These are phyloP conservation scores for Neonectria punicea DNA, from an alignment of 2,329 filamentous ascomycete genomes.

Conservation along the genomic window DNA sequence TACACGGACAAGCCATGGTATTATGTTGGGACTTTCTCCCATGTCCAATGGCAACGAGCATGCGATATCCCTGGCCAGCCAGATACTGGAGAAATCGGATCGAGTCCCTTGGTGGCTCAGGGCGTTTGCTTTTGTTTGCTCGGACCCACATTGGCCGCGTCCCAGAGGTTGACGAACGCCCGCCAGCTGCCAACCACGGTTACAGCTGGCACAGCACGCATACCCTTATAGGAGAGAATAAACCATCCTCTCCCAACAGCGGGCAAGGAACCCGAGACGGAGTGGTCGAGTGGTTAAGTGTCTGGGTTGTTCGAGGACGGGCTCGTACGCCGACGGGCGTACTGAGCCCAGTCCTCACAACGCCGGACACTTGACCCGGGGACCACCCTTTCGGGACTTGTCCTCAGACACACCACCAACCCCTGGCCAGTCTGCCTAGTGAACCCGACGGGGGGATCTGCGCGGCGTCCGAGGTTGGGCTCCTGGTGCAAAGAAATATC, in stretches of 20 bases:
- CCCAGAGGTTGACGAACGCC: slow-evolving; percentile 13
- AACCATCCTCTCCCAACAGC: slow-evolving; percentile 12
- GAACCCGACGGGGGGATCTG: not conserved
- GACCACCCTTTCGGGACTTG: not conserved
- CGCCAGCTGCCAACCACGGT: slow-evolving; percentile 20
- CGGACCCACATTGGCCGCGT: not conserved
- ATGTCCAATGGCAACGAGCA: not conserved
- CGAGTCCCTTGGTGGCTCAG: not conserved
- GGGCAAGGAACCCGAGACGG: slow-evolving; percentile 17
- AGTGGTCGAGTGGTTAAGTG: slow-evolving; percentile 12
- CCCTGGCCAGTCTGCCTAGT: slow-evolving; percentile 29
- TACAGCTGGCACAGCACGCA: not conserved
- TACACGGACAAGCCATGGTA: not conserved
- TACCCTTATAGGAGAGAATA: slow-evolving; percentile 21
- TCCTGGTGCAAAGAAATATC: slow-evolving; percentile 43
- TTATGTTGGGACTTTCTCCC: not conserved
- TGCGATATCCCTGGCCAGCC: not conserved
- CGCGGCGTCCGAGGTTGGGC: slow-evolving; percentile 33
- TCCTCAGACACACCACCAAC: slow-evolving; percentile 38
- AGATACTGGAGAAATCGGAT: not conserved
- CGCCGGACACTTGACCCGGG: not conserved
- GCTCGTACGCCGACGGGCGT: not conserved
- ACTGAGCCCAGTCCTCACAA: not conserved
- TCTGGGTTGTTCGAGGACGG: not conserved
- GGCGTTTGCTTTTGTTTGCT: not conserved